A percentile compares a stretch with the other conserved stretches of the same genome.
Conservation (phyloP, 2,329 filamentous ascomycete genomes). For the Phialophora chinensis region DNA sequence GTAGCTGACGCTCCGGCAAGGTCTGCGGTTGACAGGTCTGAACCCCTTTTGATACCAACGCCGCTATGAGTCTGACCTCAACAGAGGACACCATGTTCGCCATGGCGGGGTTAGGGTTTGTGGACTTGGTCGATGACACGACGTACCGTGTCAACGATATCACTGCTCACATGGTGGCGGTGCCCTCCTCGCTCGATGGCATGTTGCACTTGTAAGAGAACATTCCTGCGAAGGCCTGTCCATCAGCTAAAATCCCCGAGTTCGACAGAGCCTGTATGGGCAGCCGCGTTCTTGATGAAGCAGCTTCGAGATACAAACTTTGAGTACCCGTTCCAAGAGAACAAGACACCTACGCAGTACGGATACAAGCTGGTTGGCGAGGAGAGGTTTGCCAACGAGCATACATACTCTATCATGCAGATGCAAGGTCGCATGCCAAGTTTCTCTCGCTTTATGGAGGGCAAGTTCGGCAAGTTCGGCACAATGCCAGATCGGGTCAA, state of each 20-base stretch:
- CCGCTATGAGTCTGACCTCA: constrained; percentile 20
- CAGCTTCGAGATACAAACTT: constrained; percentile 46
- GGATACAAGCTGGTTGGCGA: constrained; percentile 45
- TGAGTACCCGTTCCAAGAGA: constrained; percentile 46
- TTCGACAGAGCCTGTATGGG: constrained; percentile 46
- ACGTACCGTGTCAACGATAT: constrained; percentile 45
- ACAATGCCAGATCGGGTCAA: constrained; percentile 44
- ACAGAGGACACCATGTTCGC: constrained; percentile 48
- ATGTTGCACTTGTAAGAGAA: constrained; percentile 47
- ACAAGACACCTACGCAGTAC: constrained; percentile 46
- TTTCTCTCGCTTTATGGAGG: constrained; percentile 50
- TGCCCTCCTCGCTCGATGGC: constrained; percentile 47
- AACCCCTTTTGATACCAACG: not conserved
- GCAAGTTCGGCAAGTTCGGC: constrained; percentile 47
- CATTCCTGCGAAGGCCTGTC: no score
- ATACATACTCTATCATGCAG: constrained; percentile 49
- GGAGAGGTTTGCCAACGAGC: constrained; percentile 41
- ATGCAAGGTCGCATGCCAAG: constrained; percentile 47
- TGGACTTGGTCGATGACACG: constrained; percentile 44
- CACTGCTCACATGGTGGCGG: constrained; percentile 45
- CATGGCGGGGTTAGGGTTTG: constrained; percentile 46
- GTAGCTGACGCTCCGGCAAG: constrained; percentile 27
- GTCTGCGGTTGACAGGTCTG: constrained; percentile 40
- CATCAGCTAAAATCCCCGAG: constrained; percentile 30
- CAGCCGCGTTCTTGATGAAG: constrained; percentile 46